Evolutionary conservation across 2,329 filamentous ascomycete species (phyloP), one percentile per base, ranked within the genome.

Genomic region (Fusarium graminum): DNA sequence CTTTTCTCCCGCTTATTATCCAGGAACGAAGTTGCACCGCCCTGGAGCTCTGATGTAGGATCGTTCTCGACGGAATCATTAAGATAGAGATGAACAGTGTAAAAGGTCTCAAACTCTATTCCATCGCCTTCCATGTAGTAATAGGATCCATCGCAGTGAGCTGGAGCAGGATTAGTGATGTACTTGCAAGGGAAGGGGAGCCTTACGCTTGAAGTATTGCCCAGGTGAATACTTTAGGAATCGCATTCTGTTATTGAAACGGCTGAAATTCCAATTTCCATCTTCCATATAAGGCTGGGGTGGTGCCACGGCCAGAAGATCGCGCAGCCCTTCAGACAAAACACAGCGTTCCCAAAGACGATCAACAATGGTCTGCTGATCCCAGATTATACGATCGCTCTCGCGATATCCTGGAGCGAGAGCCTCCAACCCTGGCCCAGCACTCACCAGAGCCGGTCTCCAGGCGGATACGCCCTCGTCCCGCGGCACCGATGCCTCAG

Each of bases 351-450:
- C 80, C 84, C 90, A 90, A 0, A 95, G 70, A 22, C 86, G 84
- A 25, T 85, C 82, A 0, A 87, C 88, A 2, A 94, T 67, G 2
- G 85, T 84, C 46, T 83, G 80, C 14, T 84, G 78, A 72, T 95
- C 91, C 85, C 88, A 92, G 68, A 95, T 90, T 65, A 94, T 92
- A 4, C 92, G 85, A n/a, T 90, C 90, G 70, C 90, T 90, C 62
- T 91, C 89, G 16, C 92, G 83, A 46, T 86, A 86, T 10, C 87
- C 83, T 2, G 84, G 80, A 2, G 67, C 67, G 6, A 82, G 75
- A 4, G 81, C 76, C 76, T 94, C 88, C 56, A 75, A 79, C 4
- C 90, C 90, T 6, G 76, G 76, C 7, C 90, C 90, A 25, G 87
- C 75, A 73, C 90, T 90, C 57, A 94, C 82, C 75, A 92, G 82